A percentile compares a stretch with the other conserved stretches of the same genome.
Conservation (phyloP, 1,284 basidiomycete genomes). For the Marasmius oreades region DNA sequence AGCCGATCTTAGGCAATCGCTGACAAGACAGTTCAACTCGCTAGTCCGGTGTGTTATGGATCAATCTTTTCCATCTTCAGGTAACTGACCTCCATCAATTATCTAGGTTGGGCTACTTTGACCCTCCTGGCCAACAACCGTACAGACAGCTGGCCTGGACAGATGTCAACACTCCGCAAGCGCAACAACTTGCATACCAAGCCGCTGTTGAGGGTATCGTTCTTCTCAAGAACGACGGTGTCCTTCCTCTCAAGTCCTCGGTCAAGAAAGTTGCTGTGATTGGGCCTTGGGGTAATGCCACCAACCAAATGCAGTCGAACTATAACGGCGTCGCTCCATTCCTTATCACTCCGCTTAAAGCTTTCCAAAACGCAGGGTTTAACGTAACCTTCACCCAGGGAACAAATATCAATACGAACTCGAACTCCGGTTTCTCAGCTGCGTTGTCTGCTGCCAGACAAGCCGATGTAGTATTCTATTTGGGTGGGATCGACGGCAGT, state of each 20-base stretch:
- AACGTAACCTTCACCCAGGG: constrained; percentile 39
- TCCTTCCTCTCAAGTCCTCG: constrained; percentile 39
- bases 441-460: constrained; percentile 63
- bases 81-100: not conserved
- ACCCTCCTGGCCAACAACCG: constrained; percentile 44
- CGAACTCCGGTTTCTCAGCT: constrained; percentile 46
- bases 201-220: constrained; percentile 51
- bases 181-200: constrained; percentile 46
- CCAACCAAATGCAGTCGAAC: constrained; percentile 53
- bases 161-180: constrained; percentile 41
- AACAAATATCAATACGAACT: constrained; percentile 35
- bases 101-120: constrained; percentile 51
- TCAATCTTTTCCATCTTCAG: not conserved
- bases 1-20: constrained; percentile 37
- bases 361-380: constrained; percentile 43
- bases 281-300: constrained; percentile 55
- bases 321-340: constrained; percentile 51
- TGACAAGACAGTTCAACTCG: constrained; percentile 46
- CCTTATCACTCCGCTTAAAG: constrained; percentile 50
- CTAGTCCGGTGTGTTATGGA: constrained; percentile 40
- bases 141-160: constrained; percentile 44
- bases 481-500: constrained; percentile 53
- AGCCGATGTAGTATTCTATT: constrained; percentile 54
- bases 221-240: constrained; percentile 55
- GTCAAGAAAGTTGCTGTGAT: constrained; percentile 47